phyloP scores from a whole-genome alignment of 768 basidiomycete species.

The Auriscalpium microsporum region DNA sequence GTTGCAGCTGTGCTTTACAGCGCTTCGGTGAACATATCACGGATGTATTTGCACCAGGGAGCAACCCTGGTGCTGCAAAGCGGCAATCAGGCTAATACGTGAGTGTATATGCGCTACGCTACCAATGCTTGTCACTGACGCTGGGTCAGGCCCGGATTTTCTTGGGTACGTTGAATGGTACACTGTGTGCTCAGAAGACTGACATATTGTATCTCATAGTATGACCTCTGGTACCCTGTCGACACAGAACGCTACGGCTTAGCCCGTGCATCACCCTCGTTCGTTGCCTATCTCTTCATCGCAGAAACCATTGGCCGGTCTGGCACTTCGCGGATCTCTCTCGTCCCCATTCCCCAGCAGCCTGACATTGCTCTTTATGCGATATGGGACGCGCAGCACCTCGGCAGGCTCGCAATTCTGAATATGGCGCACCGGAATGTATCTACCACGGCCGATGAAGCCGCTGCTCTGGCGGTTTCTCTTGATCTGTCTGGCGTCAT shows the following conservation, averaged over 20 bases:
- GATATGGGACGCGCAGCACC: slow-evolving; percentile 20
- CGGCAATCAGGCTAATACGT: slow-evolving; percentile 22
- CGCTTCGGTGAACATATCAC: slow-evolving; percentile 21
- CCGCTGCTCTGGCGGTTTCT: slow-evolving; percentile 1
- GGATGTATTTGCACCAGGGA: slow-evolving; percentile 28
- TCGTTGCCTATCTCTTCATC: slow-evolving; percentile 26
- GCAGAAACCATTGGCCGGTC: slow-evolving; percentile 24
- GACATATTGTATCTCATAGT: slow-evolving; percentile 11
- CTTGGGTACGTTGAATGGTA: slow-evolving; percentile 12
- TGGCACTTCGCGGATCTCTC: slow-evolving; percentile 15
- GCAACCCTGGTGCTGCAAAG: slow-evolving; percentile 27
- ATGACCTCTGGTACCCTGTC: slow-evolving; percentile 26
- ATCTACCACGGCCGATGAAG: slow-evolving; percentile 9
- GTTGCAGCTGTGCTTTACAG: slow-evolving; percentile 20
- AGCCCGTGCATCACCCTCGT: slow-evolving; percentile 22
- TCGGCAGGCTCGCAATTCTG: slow-evolving; percentile 19
- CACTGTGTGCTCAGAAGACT: too few relatives aligned
- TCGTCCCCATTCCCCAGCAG: slow-evolving; percentile 12
- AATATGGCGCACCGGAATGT: slow-evolving; percentile 21
- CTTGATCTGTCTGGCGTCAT: slow-evolving; percentile 15
- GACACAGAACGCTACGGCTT: slow-evolving; percentile 19
- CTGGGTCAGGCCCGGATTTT: slow-evolving; percentile 18
- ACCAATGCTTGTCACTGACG: background rate
- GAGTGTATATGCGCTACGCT: background rate
- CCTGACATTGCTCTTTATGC: slow-evolving; percentile 24